Evolutionary conservation across 177 flowering plant species (phyloP).

Genomic region (Vitis hybrid): DNA sequence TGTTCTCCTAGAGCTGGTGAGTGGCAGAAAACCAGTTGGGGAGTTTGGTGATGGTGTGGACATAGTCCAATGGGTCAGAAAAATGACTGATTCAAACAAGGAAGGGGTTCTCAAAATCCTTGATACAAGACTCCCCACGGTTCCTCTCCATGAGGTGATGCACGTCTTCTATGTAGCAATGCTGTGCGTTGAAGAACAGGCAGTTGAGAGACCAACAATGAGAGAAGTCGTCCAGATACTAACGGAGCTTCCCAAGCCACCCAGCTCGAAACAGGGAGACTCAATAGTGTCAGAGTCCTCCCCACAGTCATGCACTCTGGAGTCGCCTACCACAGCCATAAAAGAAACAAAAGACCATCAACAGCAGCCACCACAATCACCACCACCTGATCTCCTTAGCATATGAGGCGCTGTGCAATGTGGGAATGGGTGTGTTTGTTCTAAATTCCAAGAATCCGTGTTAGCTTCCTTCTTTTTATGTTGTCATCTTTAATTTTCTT

Average conservation of each 20-base stretch:
- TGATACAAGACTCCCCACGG: conserved; percentile 78
- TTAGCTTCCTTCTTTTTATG: background rate
- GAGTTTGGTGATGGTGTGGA: conserved; percentile 99
- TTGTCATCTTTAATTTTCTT: background rate
- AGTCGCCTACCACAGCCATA: conserved; percentile 26
- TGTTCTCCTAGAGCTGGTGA: conserved; percentile 82
- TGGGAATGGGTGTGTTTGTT: conserved; percentile 7
- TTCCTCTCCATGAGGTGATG: conserved; percentile 89
- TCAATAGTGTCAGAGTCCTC: conserved; percentile 32
- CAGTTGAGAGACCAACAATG: conserved; percentile 97
- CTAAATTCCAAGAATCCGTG: conserved; percentile 11
- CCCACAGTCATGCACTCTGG: conserved; percentile 28
- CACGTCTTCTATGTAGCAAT: conserved; percentile 95
- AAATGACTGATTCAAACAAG: conserved; percentile 83
- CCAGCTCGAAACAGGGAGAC: conserved; percentile 40
- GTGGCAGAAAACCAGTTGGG: conserved; percentile 92
- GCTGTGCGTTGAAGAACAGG: conserved; percentile 97
- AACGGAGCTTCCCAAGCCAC: conserved; percentile 70
- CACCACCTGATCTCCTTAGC: conserved; percentile 85
- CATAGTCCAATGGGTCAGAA: conserved; percentile 97
- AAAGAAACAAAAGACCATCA: conserved; percentile 42
- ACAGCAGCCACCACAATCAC: conserved; percentile 39
- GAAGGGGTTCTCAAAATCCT: conserved; percentile 82
- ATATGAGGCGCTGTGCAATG: conserved; percentile 38
- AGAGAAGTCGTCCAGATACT: conserved; percentile 95